These are phyloP conservation scores for Zygosaccharomyces rouxii DNA, from an alignment of 805 yeast species.

Conservation along the genomic window DNA sequence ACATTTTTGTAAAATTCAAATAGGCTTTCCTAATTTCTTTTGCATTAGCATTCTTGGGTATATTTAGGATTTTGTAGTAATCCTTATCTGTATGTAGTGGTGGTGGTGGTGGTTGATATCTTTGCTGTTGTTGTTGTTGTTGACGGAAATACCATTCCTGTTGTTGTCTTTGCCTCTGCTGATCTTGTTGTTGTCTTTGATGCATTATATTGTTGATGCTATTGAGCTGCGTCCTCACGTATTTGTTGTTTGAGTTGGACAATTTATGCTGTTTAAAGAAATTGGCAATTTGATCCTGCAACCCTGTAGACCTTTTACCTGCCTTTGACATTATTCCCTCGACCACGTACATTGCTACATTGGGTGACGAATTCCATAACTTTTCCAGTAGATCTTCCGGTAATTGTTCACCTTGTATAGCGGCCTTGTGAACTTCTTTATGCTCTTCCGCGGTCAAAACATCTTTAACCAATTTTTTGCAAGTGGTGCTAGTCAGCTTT, in stretches of 20 bases:
- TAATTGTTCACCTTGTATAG: conserved; percentile 14
- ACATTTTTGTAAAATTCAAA: conserved; percentile 69
- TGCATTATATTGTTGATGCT: conserved; percentile 34
- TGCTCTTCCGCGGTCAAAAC: conserved; percentile 18
- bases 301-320: conserved; percentile 7
- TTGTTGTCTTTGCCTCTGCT: conserved; percentile 46
- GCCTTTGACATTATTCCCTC: conserved; percentile 15
- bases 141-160: conserved; percentile 29
- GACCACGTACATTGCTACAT: conserved; percentile 25
- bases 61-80: conserved; percentile 73
- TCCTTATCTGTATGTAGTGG: conserved; percentile 46
- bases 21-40: conserved; percentile 76
- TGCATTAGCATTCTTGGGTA: conserved; percentile 61
- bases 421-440: conserved; percentile 8
- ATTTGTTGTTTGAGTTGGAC: conserved; percentile 15
- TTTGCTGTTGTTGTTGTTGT: conserved; percentile 38
- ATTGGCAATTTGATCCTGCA: conserved; percentile 19
- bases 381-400: conserved; percentile 20
- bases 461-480: conserved; percentile 21
- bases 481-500: conserved; percentile 15
- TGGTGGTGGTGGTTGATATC: conserved; percentile 29
- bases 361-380: conserved; percentile 30
- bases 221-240: conserved; percentile 32
- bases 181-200: conserved; percentile 40
- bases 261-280: conserved; percentile 24